phyloP scores from a whole-genome alignment of 306 rosid genomes.

The Ziziphus jujuba region DNA sequence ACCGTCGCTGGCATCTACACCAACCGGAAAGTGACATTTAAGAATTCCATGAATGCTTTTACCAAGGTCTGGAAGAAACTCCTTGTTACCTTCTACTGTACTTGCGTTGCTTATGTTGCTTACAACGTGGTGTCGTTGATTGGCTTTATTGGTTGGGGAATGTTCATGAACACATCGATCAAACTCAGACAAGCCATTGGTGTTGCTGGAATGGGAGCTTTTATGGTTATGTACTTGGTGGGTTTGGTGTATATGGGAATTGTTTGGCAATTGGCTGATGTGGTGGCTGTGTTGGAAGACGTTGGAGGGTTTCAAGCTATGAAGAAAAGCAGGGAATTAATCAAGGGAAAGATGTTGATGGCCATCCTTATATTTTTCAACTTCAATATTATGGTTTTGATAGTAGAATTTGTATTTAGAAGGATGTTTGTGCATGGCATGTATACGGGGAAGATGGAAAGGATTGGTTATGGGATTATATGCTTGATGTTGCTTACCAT shows the following conservation, averaged over 20 bases:
- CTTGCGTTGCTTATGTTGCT: not conserved
- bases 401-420: not conserved
- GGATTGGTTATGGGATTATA: not conserved
- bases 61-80: conserved; percentile 4
- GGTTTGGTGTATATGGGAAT: not conserved
- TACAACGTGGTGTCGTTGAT: not conserved
- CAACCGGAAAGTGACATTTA: not conserved
- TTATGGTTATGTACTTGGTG: not conserved
- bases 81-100: not conserved
- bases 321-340: not conserved
- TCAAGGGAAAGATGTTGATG: not conserved
- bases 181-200: not conserved
- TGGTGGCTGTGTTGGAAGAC: not conserved
- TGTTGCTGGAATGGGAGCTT: not conserved
- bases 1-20: not conserved
- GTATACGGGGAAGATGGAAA: not conserved
- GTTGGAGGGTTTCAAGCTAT: not conserved
- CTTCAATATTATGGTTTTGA: not conserved
- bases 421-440: not conserved
- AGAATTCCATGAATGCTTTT: not conserved
- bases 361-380: not conserved
- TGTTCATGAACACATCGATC: not conserved
- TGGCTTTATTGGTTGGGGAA: not conserved
- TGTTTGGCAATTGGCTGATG: not conserved
- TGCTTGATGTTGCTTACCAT: not conserved